These are phyloP conservation scores for Rhizophora mangle DNA, from an alignment of 345 rosid species.

Conservation along the genomic window DNA sequence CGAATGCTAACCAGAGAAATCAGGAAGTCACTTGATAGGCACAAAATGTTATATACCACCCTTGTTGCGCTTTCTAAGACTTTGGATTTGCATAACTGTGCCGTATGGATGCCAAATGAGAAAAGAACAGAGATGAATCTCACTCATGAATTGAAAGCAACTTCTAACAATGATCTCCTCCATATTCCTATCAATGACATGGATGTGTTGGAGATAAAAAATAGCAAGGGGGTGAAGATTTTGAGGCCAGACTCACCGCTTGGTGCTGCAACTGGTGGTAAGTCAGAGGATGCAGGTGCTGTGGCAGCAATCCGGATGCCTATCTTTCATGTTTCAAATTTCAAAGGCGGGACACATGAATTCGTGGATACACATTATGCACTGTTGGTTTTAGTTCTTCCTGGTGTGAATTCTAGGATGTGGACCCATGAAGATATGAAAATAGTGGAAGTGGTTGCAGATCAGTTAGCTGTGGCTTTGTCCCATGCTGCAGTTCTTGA, in stretches of 20 bases:
- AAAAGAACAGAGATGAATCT: conserved; percentile 60
- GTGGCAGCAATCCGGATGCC: conserved; percentile 94
- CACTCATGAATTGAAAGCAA: conserved; percentile 61
- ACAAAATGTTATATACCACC: conserved; percentile 73
- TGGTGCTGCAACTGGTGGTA: conserved; percentile 61
- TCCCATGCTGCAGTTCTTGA: conserved; percentile 96
- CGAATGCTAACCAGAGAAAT: conserved; percentile 84
- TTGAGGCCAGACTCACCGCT: conserved; percentile 66
- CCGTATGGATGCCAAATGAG: conserved; percentile 96
- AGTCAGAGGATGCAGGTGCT: conserved; percentile 57
- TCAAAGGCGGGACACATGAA: conserved; percentile 93
- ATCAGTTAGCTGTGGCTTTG: conserved; percentile 96
- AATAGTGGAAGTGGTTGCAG: conserved; percentile 94
- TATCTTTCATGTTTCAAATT: conserved; percentile 74
- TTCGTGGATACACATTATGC: conserved; percentile 67
- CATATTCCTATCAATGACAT: conserved; percentile 52
- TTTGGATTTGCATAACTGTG: conserved; percentile 77
- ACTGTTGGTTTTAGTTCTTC: conserved; percentile 81
- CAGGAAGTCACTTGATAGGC: conserved; percentile 85
- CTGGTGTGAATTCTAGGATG: conserved; percentile 38
- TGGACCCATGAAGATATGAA: conserved; percentile 76
- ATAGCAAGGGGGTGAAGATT: conserved; percentile 56
- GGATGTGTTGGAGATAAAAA: conserved; percentile 61
- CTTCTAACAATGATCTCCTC: conserved; percentile 31
- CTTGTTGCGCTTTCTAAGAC: conserved; percentile 90